These are phyloP conservation scores for Goffeauzyma gilvescens DNA, from an alignment of 768 basidiomycete species.

Conservation along the genomic window DNA sequence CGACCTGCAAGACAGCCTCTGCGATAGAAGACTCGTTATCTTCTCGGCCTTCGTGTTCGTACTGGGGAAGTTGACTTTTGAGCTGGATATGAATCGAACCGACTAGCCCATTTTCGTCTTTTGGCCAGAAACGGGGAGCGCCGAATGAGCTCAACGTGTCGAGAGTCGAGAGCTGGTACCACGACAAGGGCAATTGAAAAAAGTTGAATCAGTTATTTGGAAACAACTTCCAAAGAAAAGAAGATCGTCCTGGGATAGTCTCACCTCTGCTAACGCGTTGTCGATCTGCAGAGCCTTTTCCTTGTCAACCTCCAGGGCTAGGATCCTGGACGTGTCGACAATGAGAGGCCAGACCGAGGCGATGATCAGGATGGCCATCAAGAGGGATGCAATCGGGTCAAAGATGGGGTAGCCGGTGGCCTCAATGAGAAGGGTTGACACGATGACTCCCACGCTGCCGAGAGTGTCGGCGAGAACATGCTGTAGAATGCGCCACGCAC, in stretches of 20 bases:
- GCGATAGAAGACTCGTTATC: no score
- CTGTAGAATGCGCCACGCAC: conserved; percentile 7
- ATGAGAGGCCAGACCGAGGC: conserved; percentile 91
- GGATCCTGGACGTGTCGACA: conserved; percentile 71
- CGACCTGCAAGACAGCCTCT: no score
- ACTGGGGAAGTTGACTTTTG: no score
- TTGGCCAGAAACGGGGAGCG: conserved; percentile 81
- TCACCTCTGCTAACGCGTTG: conserved; percentile 33
- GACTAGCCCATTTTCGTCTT: conserved; percentile 64
- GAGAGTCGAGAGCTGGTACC: conserved; percentile 54
- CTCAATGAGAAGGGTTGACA: conserved; percentile 86
- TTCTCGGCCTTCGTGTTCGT: no score
- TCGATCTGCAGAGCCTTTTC: conserved; percentile 34
- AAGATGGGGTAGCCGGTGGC: conserved; percentile 97
- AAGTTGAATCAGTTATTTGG: background rate
- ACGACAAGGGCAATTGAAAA: no score
- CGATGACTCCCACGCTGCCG: conserved; percentile 92
- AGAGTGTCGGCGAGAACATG: conserved; percentile 65
- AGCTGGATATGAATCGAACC: conserved; percentile 86
- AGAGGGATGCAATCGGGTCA: conserved; percentile 90
- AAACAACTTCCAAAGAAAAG: background rate
- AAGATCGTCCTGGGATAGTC: conserved; percentile 4
- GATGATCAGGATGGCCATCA: conserved; percentile 86
- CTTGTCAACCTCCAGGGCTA: conserved; percentile 64
- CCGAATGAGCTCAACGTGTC: conserved; percentile 68